phyloP scores from a whole-genome alignment of 1,139 yeast species.

The Protomyces inundatus region DNA sequence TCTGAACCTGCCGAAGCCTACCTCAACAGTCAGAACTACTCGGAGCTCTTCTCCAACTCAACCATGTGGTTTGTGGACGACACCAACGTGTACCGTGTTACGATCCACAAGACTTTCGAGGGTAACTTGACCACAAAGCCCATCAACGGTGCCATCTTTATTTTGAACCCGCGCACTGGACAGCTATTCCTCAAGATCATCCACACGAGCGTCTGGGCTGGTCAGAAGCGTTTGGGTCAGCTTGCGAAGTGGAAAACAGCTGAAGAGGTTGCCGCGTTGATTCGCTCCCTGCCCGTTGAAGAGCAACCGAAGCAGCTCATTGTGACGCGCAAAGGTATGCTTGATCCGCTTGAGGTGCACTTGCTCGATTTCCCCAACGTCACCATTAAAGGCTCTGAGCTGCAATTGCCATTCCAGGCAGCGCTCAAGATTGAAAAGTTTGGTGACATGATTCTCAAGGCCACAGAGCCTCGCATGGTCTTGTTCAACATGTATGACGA shows the following conservation, averaged over 20 bases:
- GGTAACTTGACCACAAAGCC: constrained; percentile 92
- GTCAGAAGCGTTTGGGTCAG: constrained; percentile 90
- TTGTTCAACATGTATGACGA: constrained; percentile 88
- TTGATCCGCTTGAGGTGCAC: constrained; percentile 94
- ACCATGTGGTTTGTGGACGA: constrained; percentile 37
- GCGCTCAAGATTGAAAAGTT: constrained; percentile 78
- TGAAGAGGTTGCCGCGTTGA: constrained; percentile 89
- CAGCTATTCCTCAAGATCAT: constrained; percentile 82
- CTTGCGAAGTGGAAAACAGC: constrained; percentile 98
- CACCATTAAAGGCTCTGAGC: constrained; percentile 81
- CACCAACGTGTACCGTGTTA: constrained; percentile 44
- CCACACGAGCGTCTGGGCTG: constrained; percentile 95
- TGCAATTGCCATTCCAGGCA: constrained; percentile 83
- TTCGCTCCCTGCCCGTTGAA: constrained; percentile 82
- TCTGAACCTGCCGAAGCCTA: constrained; percentile 91
- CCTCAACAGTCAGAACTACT: constrained; percentile 80
- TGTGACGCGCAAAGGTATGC: constrained; percentile 82
- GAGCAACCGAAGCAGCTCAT: constrained; percentile 93
- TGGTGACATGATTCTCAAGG: constrained; percentile 71
- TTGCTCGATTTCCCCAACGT: constrained; percentile 95
- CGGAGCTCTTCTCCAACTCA: constrained; percentile 80
- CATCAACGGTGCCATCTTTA: constrained; percentile 86
- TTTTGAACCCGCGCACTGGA: constrained; percentile 83
- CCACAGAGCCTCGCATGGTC: constrained; percentile 91
- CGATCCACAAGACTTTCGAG: constrained; percentile 85